Conservation (phyloP, 805 yeast species). For the Saccharomycopsis sp. region DNA sequence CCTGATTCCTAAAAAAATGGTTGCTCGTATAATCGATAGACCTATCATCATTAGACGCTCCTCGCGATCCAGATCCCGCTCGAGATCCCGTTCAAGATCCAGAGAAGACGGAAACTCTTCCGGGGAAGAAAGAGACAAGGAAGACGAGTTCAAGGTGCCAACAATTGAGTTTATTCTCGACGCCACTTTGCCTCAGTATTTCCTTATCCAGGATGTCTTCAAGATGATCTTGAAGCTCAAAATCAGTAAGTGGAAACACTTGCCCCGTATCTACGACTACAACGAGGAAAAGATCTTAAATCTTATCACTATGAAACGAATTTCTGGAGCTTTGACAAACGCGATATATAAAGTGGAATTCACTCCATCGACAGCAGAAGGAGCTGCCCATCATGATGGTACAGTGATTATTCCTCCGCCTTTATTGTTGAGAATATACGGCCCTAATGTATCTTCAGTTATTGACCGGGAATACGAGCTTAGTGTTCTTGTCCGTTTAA, state of each 20-base stretch:
- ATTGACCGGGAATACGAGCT: conserved; percentile 84
- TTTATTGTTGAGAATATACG: conserved; percentile 75
- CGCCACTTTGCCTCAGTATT: conserved; percentile 72
- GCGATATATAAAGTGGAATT: conserved; percentile 71
- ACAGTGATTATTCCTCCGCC: conserved; percentile 38
- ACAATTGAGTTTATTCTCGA: conserved; percentile 58
- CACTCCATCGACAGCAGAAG: background rate
- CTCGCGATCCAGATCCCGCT: conserved; percentile 25
- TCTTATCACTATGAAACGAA: conserved; percentile 51
- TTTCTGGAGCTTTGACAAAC: conserved; percentile 91
- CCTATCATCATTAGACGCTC: conserved; percentile 16
- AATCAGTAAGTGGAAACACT: conserved; percentile 74
- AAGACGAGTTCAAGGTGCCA: conserved; percentile 33
- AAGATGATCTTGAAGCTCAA: conserved; percentile 54
- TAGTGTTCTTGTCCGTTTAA: conserved; percentile 61
- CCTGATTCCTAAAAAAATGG: conserved; percentile 2
- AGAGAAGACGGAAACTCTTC: conserved; percentile 27
- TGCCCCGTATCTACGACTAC: conserved; percentile 30
- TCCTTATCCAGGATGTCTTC: conserved; percentile 75
- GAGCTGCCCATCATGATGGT: background rate
- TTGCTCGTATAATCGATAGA: conserved; percentile 13
- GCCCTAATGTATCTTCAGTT: conserved; percentile 76
- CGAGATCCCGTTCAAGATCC: conserved; percentile 36
- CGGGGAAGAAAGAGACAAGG: conserved; percentile 28
- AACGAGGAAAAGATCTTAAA: conserved; percentile 30